Percentiles rank a stretch among this genome's conserved stretches.
Evolutionary conservation across 2,329 filamentous ascomycete genomes (phyloP).

Genomic region (Beauveria asiatica): DNA sequence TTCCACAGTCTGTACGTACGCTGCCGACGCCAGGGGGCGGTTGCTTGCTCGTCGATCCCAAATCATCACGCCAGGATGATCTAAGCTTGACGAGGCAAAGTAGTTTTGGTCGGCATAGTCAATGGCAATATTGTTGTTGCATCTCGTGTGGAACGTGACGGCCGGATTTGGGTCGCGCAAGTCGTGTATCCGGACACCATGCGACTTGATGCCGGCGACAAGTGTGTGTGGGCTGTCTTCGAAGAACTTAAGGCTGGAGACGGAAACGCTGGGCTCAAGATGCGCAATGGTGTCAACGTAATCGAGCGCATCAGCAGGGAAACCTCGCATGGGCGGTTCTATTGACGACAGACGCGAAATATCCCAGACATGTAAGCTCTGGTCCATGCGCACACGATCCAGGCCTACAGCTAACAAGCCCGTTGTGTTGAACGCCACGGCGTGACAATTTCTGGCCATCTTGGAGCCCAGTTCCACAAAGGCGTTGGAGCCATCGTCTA

Average conservation of each 20-base stretch:
- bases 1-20: conserved; percentile 50
- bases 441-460: conserved; percentile 69
- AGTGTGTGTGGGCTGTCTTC: conserved; percentile 66
- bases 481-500: conserved; percentile 61
- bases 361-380: conserved; percentile 77
- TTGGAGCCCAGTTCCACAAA: conserved; percentile 61
- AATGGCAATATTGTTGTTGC: conserved; percentile 65
- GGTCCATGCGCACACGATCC: conserved; percentile 73
- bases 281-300: conserved; percentile 50
- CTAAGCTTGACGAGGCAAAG: conserved; percentile 70
- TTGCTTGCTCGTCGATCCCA: conserved; percentile 66
- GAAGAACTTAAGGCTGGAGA: conserved; percentile 77
- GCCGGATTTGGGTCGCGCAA: conserved; percentile 51
- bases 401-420: conserved; percentile 70
- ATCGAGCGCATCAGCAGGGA: conserved; percentile 38
- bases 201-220: conserved; percentile 66
- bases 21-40: conserved; percentile 41
- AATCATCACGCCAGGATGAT: conserved; percentile 64
- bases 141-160: conserved; percentile 55
- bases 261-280: conserved; percentile 60
- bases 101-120: conserved; percentile 76
- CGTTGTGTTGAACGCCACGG: conserved; percentile 67
- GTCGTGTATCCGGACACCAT: conserved; percentile 70
- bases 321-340: conserved; percentile 39
- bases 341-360: conserved; percentile 51